Evolutionary conservation across 2,329 filamentous ascomycete species (phyloP).

Genomic region (Didymella keratinophila): DNA sequence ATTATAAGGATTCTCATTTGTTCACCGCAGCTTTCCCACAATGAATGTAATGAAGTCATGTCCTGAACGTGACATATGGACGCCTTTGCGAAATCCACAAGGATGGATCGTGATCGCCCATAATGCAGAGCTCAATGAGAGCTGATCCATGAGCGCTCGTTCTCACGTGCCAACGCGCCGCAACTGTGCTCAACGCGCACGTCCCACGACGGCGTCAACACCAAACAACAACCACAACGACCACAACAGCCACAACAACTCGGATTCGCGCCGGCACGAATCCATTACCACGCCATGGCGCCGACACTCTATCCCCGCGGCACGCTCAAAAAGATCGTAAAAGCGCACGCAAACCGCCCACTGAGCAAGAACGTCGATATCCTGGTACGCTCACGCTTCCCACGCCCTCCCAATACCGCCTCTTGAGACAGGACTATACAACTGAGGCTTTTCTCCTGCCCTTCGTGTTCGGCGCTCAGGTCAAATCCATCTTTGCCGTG

Average conservation of each 20-base stretch:
- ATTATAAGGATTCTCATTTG: constrained; percentile 42
- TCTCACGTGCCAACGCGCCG: constrained; percentile 34
- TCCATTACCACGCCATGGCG: constrained; percentile 60
- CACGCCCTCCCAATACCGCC: too few relatives aligned
- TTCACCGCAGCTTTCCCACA: background rate
- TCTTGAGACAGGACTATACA: too few relatives aligned
- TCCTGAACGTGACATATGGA: too few relatives aligned
- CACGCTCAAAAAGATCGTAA: constrained; percentile 87
- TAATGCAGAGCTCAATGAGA: too few relatives aligned
- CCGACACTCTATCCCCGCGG: constrained; percentile 81
- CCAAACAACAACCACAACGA: constrained; percentile 10
- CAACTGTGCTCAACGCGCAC: constrained; percentile 7
- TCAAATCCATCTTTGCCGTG: too few relatives aligned
- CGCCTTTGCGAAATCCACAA: too few relatives aligned
- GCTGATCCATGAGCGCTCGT: constrained; percentile 2
- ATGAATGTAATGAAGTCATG: too few relatives aligned
- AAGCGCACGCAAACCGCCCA: constrained; percentile 82
- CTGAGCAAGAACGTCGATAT: constrained; percentile 88
- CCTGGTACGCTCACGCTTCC: constrained; percentile 64
- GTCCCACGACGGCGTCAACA: constrained; percentile 20
- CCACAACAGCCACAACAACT: background rate
- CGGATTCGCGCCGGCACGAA: background rate
- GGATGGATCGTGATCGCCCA: too few relatives aligned
- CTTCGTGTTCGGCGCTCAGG: too few relatives aligned
- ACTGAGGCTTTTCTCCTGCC: too few relatives aligned